Base-by-base conservation (phyloP, 768 basidiomycete species). In the Psilocybe sp. region DNA sequence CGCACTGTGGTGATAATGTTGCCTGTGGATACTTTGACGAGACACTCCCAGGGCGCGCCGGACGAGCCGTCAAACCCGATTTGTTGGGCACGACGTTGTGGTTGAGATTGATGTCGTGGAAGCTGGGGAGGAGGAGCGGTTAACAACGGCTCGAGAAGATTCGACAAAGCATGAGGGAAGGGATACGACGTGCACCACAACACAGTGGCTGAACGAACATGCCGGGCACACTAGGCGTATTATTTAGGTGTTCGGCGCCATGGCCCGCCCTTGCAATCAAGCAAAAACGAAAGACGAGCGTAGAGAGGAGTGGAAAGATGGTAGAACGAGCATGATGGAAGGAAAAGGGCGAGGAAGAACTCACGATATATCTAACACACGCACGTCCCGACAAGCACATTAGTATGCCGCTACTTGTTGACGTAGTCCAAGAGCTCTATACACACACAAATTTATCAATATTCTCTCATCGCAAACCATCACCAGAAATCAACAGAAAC, bases 171-270 rank as follows among this genome's bases (percentile, higher is more conserved):
- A n/a, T n/a, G 23, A 28, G 23, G 23, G 7, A 7, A 28, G 23
- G 23, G 23, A 7, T 28, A 3, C 3, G 23, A 88, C 74, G 46
- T 76, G 78, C 67, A 89, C 89, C 81, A 60, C n/a, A n/a, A n/a
- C n/a, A n/a, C n/a, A n/a, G n/a, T n/a, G n/a, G n/a, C n/a, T n/a
- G n/a, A n/a, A n/a, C n/a, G n/a, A n/a, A n/a, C n/a, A n/a, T n/a
- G n/a, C n/a, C n/a, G n/a, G n/a, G n/a, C n/a, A n/a, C n/a, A n/a
- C n/a, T n/a, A n/a, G n/a, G n/a, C n/a, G n/a, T n/a, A n/a, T n/a
- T n/a, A n/a, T n/a, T n/a, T n/a, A 84, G 90, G 70, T 89, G 88
- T 11, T 87, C n/a, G 12, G 89, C 87, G 3, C 90, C 83, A 59
- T 89, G 90, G 31, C 89, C 89, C 14, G 88, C 77, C 2, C 73